Base-by-base conservation (phyloP, 805 yeast species). In the Torulaspora franciscae region DNA sequence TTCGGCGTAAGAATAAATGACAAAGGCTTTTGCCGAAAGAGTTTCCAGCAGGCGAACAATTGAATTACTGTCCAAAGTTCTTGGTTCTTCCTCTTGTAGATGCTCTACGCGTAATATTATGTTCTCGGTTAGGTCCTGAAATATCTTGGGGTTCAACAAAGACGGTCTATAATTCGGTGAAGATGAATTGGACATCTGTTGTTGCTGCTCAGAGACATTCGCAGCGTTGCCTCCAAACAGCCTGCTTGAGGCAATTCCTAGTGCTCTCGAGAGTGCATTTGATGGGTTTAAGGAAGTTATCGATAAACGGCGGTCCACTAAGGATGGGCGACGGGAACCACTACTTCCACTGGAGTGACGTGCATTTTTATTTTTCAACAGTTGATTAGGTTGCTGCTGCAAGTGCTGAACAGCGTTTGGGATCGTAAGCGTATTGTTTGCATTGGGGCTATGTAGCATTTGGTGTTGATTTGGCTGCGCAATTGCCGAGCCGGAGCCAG, bases 1-100 rank as follows among this genome's bases (percentile, higher is more conserved):
- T 54, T 89, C 96, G 0, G 97, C 98, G 69, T 83, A 89, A 26
- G 88, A 71, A 51, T 82, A 80, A 15, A 93, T 81, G 0, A 95
- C 95, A 59, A 89, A 93, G 0, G 96, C 88, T 68, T 88, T 89
- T 0, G 96, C 88, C 2, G 95, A 88, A 36, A 88, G 68, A 1
- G 80, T 72, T 62, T 89, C 96, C 47, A 90, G 69, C 44, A 73
- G 70, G 23, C 59, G 54, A 6, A 75, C 63, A 15, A 76, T 70
- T 15, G 56, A 33, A 28, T 42, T 54, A 15, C 56, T 52, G 35
- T 54, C 54, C 30, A 49, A 28, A 25, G 46, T 57, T 17, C 40
- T 24, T 2, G 48, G 47, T 6, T 42, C 40, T 10, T 51, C 48
- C 29, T 40, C 47, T 33, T 47, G 41, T 19, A 52, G 32, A 33